Base-by-base conservation (phyloP, 108 stramenopile genomes). In the Schizochytrium sp. region DNA sequence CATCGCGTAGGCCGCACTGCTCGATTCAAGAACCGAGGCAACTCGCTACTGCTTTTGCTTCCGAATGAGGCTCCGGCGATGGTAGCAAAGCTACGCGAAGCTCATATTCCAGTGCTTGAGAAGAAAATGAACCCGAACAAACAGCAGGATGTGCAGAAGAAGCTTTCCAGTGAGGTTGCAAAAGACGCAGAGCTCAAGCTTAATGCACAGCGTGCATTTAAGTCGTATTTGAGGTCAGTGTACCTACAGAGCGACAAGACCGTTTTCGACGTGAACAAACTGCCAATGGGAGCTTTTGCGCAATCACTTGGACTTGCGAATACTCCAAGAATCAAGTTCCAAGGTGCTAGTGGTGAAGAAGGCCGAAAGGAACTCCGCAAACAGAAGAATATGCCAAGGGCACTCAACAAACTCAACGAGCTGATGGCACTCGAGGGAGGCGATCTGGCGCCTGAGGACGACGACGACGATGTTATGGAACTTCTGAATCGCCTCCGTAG, bases 1-100 rank as follows among this genome's bases (percentile, higher is more conserved):
- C 95, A 95, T 90, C 94, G 99, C n/a, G 99, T 97, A 4, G 98
- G 99, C 46, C 92, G 98, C 46, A 99, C 99, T 3, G 99, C 98
- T 2, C 91, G 97, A 10, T 97, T 97, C 90, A 91, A 92, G 42
- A 72, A 93, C 4, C 93, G 96, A 10, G 98, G 99, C 44, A 95
- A 97, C 57, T 94, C 97, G 2, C 89, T 99, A 44, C 72, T 99
- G 88, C 83, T 98, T 57, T 88, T 99, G 73, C 89, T 95, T 56
- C 97, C 98, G 19, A 88, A 87, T 44, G 99, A 99, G 91, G 97
- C 97, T 72, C 61, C 90, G 87, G 93, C 89, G 13, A 93, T 96
- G 91, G 59, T 90, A 58, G 90, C 55, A 13, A 17, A 45, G 76
- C 92, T 94, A 41, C 38, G 90, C 46, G 93, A 93, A 19, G 92